phyloP scores from a whole-genome alignment of 2,329 filamentous ascomycete species.

The Ophiostoma triangulosporum region DNA sequence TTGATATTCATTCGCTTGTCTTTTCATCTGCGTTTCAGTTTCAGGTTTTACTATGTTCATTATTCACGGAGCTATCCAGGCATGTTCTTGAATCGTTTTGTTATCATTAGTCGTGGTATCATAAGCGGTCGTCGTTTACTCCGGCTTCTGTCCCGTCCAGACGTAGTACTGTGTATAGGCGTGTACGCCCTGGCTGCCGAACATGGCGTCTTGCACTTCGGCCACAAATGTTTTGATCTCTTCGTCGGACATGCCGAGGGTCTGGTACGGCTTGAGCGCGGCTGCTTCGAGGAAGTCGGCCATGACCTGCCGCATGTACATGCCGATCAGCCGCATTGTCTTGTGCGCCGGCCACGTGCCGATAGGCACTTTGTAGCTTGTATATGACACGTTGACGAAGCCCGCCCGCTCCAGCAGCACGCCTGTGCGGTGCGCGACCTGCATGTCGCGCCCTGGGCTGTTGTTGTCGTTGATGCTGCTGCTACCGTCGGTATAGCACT shows the following conservation, averaged over 20 bases:
- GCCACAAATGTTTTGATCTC: constrained; percentile 20
- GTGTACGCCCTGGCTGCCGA: constrained; percentile 24
- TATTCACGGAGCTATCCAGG: no score
- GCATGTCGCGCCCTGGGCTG: constrained; percentile 21
- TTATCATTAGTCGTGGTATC: neutral
- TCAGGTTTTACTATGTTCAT: no score
- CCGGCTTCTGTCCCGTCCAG: constrained; percentile 26
- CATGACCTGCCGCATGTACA: constrained; percentile 25
- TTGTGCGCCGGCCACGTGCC: constrained; percentile 29
- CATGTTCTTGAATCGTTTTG: neutral
- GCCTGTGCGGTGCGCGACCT: constrained; percentile 19
- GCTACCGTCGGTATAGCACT: constrained; percentile 18
- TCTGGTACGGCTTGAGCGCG: constrained; percentile 23
- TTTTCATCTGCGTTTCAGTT: no score
- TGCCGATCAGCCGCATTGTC: constrained; percentile 25
- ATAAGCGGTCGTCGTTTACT: neutral
- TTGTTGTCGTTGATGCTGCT: no score
- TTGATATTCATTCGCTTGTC: neutral
- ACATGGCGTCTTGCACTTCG: constrained; percentile 15
- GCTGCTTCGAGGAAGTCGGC: constrained; percentile 24
- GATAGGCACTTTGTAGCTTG: constrained; percentile 30
- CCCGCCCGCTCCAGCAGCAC: constrained; percentile 25
- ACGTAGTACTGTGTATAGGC: constrained; percentile 27
- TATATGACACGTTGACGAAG: constrained; percentile 27
- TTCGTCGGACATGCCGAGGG: constrained; percentile 21